Conservation (phyloP, 2,329 filamentous ascomycete genomes). For the Sporothrix globosa region DNA sequence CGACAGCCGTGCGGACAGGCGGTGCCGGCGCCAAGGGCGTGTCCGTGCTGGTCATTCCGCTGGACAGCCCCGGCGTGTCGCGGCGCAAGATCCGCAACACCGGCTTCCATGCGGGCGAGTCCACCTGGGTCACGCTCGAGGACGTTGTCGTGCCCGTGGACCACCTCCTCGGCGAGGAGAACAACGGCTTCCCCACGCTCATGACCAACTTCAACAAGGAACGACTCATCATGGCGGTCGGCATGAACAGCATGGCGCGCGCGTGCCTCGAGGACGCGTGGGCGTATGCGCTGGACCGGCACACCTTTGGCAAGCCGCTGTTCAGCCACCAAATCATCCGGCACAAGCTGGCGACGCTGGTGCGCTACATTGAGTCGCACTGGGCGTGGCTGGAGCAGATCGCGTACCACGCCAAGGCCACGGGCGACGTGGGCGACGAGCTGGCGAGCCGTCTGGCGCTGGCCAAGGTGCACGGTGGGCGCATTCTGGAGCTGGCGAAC, state of each 20-base stretch:
- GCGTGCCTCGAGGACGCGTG: slow-evolving; percentile 59
- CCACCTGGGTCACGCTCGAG: slow-evolving; percentile 60
- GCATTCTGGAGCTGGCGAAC: slow-evolving; percentile 54
- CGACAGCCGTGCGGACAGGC: slow-evolving; percentile 64
- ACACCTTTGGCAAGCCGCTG: slow-evolving; percentile 63
- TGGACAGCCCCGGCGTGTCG: slow-evolving; percentile 54
- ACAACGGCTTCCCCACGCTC: slow-evolving; percentile 59
- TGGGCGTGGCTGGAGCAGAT: slow-evolving; percentile 66
- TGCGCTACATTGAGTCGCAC: slow-evolving; percentile 62
- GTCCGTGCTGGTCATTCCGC: slow-evolving; percentile 61
- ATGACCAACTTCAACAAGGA: slow-evolving; percentile 66
- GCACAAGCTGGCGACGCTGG: slow-evolving; percentile 62
- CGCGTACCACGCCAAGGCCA: slow-evolving; percentile 54
- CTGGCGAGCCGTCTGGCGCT: slow-evolving; percentile 43
- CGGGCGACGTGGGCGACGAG: slow-evolving; percentile 42
- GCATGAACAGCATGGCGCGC: slow-evolving; percentile 60
- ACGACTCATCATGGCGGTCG: slow-evolving; percentile 60
- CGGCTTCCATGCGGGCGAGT: slow-evolving; percentile 66
- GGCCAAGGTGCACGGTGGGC: slow-evolving; percentile 54
- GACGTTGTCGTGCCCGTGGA: slow-evolving; percentile 57
- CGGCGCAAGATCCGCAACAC: slow-evolving; percentile 63
- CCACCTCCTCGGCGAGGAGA: slow-evolving; percentile 59
- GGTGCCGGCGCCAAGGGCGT: slow-evolving; percentile 57
- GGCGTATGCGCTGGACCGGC: slow-evolving; percentile 54
- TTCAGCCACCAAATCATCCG: slow-evolving; percentile 63